A percentile compares a stretch with the other conserved stretches of the same genome.
phyloP scores from a whole-genome alignment of 1,284 basidiomycete genomes.

The Cutaneotrichosporon arboriforme region DNA sequence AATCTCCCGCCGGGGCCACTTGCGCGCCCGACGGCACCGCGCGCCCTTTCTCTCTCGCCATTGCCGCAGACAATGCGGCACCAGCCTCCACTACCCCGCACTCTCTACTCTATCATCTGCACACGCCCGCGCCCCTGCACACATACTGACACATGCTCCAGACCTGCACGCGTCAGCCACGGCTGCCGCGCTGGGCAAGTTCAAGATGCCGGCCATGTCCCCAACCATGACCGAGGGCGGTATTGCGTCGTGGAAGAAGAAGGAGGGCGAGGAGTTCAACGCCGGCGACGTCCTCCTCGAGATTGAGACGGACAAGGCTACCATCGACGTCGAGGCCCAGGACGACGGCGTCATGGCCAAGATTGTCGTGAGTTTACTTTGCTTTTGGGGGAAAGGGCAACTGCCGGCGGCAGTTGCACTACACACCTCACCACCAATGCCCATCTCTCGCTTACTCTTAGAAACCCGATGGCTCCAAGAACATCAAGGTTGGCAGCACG shows the following conservation, averaged over 20 bases:
- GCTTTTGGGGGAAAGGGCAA: no score
- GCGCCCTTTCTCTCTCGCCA: neutral
- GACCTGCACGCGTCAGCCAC: conserved; percentile 76
- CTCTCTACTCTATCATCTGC: neutral
- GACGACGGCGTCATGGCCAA: conserved; percentile 92
- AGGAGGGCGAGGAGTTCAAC: conserved; percentile 75
- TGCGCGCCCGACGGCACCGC: neutral
- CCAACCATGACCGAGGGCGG: conserved; percentile 99
- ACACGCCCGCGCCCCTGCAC: neutral
- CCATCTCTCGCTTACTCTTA: neutral
- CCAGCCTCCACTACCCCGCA: neutral
- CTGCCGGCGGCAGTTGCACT: no score
- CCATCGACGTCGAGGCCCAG: conserved; percentile 98
- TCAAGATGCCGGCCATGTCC: conserved; percentile 96
- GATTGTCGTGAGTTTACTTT: conserved; percentile 51
- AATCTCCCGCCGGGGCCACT: neutral
- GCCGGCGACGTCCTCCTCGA: conserved; percentile 89
- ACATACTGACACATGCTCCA: conserved; percentile 39
- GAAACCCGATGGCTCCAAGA: conserved; percentile 71
- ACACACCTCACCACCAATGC: no score
- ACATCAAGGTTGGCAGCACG: conserved; percentile 72
- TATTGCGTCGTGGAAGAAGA: conserved; percentile 86
- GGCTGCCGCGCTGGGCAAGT: conserved; percentile 73
- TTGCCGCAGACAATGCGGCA: neutral
- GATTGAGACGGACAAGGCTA: conserved; percentile 98